Base-by-base conservation (phyloP, 2,329 filamentous ascomycete genomes). In the Neopestalotiopsis sp. region DNA sequence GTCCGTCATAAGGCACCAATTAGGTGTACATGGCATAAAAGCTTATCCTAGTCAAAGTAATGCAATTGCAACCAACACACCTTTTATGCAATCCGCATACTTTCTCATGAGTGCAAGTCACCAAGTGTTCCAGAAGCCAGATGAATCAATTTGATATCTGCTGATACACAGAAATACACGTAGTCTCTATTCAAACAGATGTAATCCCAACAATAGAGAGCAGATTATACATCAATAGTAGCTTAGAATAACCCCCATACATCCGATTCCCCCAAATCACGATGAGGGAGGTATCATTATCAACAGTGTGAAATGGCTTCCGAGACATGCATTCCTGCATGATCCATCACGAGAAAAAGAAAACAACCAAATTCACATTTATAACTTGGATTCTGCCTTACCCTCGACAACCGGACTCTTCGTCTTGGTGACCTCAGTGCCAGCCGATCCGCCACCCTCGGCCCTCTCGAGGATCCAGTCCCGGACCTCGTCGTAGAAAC, bases 381-480 rank as follows among this genome's bases (percentile, higher is more conserved):
- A 65, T 38, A 65, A 32, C 62, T 65, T 65, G 32, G 62, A 5
- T 12, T 30, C 62, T 9, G 62, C 30, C 30, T 13, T 28, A 5
- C 30, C 61, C 61, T 28, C 61, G 3, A 14, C 42, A 14, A 65
- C 62, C 20, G 62, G 24, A 7, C n/a, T 32, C 28, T 53, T 14
- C 5, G 62, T 53, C 62, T 45, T 65, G 13, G 59, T 62, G n/a
- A 62, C 59, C 28, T 62, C 59, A 10, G 32, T 61, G 13, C 59
- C 61, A n/a, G n/a, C n/a, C n/a, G n/a, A n/a, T n/a, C 14, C 69
- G 5, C 20, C 65, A 14, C 38, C 67, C 14, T 58, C 71, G 45
- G 65, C 66, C 68, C 85, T 81, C 73, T 83, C 83, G 70, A 92
- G 76, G 68, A 94, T 89, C 91, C 92, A 94, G 69, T 88, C 85